phyloP scores from a whole-genome alignment of 768 basidiomycete species.

The Hypholoma fasciculare region DNA sequence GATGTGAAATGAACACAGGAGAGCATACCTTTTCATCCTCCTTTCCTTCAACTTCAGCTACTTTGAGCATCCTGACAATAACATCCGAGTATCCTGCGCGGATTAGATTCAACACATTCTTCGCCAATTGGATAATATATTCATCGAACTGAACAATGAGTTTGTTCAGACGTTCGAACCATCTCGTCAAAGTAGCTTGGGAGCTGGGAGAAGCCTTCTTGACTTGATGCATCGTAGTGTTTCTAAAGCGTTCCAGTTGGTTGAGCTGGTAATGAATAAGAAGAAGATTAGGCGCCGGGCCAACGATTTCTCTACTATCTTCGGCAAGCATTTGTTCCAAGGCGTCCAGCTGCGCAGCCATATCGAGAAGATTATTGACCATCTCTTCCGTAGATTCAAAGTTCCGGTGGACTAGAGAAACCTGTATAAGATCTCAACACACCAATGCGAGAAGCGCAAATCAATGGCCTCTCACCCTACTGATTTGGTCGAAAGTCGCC shows the following conservation, averaged over 20 bases:
- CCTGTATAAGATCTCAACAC: constrained; percentile 45
- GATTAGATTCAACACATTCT: constrained; percentile 76
- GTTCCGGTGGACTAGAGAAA: constrained; percentile 93
- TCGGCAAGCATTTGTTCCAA: constrained; percentile 76
- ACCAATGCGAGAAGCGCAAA: neutral
- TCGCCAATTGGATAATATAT: constrained; percentile 76
- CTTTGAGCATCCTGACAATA: constrained; percentile 91
- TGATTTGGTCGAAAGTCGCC: constrained; percentile 93
- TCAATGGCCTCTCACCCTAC: constrained; percentile 58
- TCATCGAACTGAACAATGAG: constrained; percentile 83
- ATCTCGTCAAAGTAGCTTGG: constrained; percentile 66
- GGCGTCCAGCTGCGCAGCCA: constrained; percentile 80
- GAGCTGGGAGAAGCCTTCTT: constrained; percentile 74
- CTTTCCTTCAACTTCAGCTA: constrained; percentile 88
- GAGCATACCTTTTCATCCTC: constrained; percentile 87
- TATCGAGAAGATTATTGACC: constrained; percentile 91
- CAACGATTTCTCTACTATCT: constrained; percentile 77
- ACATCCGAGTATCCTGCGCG: constrained; percentile 79
- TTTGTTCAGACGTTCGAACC: constrained; percentile 84
- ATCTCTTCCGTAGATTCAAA: constrained; percentile 95
- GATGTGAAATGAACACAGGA: neutral
- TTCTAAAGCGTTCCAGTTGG: constrained; percentile 90
- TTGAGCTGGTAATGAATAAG: constrained; percentile 90
- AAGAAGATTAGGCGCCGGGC: constrained; percentile 87
- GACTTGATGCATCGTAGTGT: constrained; percentile 93